Evolutionary conservation across 2,329 filamentous ascomycete species (phyloP).

Genomic region (Paecilomyces sp.): DNA sequence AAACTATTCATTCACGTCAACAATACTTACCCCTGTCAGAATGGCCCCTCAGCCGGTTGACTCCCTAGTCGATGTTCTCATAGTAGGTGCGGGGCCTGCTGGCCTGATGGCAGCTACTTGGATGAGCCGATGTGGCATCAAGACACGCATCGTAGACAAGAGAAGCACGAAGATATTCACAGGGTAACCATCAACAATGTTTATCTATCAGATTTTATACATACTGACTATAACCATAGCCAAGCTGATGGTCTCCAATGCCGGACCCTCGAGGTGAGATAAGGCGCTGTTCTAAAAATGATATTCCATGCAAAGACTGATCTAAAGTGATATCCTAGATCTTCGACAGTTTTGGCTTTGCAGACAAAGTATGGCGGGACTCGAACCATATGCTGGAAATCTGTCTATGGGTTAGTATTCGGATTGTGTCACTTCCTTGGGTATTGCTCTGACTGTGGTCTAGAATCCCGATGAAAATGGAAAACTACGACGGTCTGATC

Average conservation of each 20-base stretch:
- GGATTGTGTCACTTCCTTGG: conserved; percentile 11
- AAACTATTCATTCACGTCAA: no score
- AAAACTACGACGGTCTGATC: conserved; percentile 50
- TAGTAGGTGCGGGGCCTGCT: conserved; percentile 46
- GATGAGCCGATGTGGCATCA: conserved; percentile 43
- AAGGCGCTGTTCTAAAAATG: neutral
- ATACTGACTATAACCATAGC: conserved; percentile 10
- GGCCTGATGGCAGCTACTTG: conserved; percentile 45
- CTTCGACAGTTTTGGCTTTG: conserved; percentile 64
- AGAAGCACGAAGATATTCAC: conserved; percentile 28
- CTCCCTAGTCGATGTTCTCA: conserved; percentile 33
- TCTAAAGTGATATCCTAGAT: conserved; percentile 33
- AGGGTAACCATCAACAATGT: conserved; percentile 10
- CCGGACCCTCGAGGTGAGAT: conserved; percentile 49
- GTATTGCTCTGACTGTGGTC: conserved; percentile 3
- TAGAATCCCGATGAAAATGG: conserved; percentile 56
- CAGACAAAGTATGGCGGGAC: conserved; percentile 57
- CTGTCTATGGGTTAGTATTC: conserved; percentile 34
- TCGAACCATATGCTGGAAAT: conserved; percentile 64
- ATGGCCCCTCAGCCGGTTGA: neutral
- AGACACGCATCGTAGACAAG: conserved; percentile 43
- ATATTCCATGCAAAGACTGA: neutral
- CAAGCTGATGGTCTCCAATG: conserved; percentile 52
- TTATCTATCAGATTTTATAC: neutral
- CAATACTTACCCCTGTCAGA: neutral